Evolutionary conservation across 169 alveolate species (phyloP).

Genomic region (Prorocentrum cordatum): DNA sequence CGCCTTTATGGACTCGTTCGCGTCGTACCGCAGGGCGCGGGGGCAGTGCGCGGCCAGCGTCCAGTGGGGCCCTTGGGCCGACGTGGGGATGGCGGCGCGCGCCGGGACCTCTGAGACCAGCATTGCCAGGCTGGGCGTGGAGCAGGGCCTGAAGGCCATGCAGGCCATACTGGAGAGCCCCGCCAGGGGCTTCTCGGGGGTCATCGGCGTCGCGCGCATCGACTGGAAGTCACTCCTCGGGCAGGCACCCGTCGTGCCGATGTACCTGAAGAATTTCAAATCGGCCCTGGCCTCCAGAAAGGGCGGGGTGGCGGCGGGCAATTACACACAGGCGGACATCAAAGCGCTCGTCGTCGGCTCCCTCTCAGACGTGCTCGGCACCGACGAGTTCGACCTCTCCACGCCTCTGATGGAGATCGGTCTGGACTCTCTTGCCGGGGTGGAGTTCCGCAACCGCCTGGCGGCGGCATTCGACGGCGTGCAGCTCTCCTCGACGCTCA

Average conservation of each 20-base stretch:
- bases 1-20: conserved; percentile 72
- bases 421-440: conserved; percentile 76
- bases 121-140: conserved; percentile 8
- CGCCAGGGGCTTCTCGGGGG: background rate
- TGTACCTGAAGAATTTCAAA: conserved; percentile 35
- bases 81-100: conserved; percentile 75
- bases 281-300: too few relatives aligned
- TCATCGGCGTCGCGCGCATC: conserved; percentile 47
- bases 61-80: conserved; percentile 77
- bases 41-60: conserved; percentile 70
- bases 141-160: conserved; percentile 52
- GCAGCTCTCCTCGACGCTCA: conserved; percentile 71
- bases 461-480: conserved; percentile 71
- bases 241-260: background rate
- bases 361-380: conserved; percentile 31
- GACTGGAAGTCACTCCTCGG: conserved; percentile 9
- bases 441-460: conserved; percentile 75
- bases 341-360: conserved; percentile 11
- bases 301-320: background rate
- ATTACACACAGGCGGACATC: conserved; percentile 26
- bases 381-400: conserved; percentile 37
- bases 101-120: conserved; percentile 48
- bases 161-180: conserved; percentile 3
- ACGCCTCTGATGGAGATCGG: conserved; percentile 76
- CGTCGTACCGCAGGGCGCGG: conserved; percentile 57